Base-by-base conservation (phyloP, 768 basidiomycete species). In the Calvatia gigantea region DNA sequence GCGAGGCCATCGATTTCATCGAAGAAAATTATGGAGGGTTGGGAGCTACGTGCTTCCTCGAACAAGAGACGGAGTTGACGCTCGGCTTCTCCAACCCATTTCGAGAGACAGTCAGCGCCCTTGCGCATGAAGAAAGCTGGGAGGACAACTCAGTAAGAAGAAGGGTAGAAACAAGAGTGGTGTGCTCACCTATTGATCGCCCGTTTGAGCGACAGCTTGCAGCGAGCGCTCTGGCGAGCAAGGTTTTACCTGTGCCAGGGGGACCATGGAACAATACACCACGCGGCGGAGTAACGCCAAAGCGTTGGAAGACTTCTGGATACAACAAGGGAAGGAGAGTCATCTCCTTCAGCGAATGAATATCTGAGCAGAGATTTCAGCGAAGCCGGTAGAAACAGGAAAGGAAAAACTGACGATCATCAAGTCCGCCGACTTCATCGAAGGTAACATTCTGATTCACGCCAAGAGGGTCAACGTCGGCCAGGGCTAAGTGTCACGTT, bases 31-130 rank as follows among this genome's bases (percentile, higher is more conserved):
- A 98, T 98, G 60, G 87, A 90, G 0, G 97, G 96, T 64, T 98
- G 96, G 49, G 84, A 89, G 50, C 87, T 85, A 46, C 86, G 82
- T 1, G 97, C 97, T 75, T 98, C 96, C 60, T 98, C 96, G 68
- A 99, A 99, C 12, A 98, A 78, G 37, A 98, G 79, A 1, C 97
- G 85, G 2, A 99, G 79, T 68, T 98, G 96, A 1, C 97, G 85
- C 67, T 98, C 97, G 4, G 97, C 96, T 73, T 99, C 97, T 50
- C 97, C 97, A 11, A 99, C 97, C 96, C 96, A 99, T 74, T 99
- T 99, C 6, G 94, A 95, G 27, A 98, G 78, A 61, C 91, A 92
- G 70, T 99, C 97, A 31, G 97, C 97, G 17, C 97, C 97, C 73
- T 99, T 99, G 46, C 97, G 88, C 97, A 99, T 98, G 79, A 96